Conservation (phyloP, 768 basidiomycete species). For the Rhodotorula taiwanensis region DNA sequence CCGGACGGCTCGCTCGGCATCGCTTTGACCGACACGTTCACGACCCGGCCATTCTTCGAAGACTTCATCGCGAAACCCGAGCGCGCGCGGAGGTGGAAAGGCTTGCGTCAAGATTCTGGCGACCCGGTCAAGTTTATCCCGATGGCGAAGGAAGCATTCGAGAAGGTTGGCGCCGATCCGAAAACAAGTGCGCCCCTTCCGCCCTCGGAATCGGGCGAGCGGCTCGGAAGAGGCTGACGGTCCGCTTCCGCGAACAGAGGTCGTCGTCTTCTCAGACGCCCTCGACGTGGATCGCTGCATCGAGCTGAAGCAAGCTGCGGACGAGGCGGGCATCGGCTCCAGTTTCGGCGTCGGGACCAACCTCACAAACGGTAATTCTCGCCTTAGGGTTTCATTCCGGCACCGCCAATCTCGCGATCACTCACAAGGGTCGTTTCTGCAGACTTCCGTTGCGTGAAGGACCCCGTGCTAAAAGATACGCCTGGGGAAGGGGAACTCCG, state of each 20-base stretch:
- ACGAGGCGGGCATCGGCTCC: constrained; percentile 64
- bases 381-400: too few species aligned
- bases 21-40: constrained; percentile 92
- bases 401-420: too few species aligned
- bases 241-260: constrained; percentile 43
- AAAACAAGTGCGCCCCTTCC: constrained; percentile 47
- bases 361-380: constrained; percentile 48
- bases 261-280: constrained; percentile 76
- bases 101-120: constrained; percentile 88
- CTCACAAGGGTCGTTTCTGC: too few species aligned
- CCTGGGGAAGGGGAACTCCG: constrained; percentile 44
- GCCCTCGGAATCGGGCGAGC: too few species aligned
- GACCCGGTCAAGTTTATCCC: constrained; percentile 76
- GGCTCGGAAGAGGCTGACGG: too few species aligned
- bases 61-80: constrained; percentile 54
- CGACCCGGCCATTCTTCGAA: constrained; percentile 75
- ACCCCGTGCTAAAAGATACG: constrained; percentile 40
- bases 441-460: constrained; percentile 32
- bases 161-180: constrained; percentile 61
- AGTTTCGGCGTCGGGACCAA: constrained; percentile 91
- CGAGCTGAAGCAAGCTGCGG: constrained; percentile 62
- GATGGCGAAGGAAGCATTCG: constrained; percentile 64
- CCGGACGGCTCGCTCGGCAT: constrained; percentile 51
- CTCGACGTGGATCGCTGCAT: constrained; percentile 66
- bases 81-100: constrained; percentile 66